Base-by-base conservation (phyloP, 129 eudicot genomes). In the Cynara cardunculus region DNA sequence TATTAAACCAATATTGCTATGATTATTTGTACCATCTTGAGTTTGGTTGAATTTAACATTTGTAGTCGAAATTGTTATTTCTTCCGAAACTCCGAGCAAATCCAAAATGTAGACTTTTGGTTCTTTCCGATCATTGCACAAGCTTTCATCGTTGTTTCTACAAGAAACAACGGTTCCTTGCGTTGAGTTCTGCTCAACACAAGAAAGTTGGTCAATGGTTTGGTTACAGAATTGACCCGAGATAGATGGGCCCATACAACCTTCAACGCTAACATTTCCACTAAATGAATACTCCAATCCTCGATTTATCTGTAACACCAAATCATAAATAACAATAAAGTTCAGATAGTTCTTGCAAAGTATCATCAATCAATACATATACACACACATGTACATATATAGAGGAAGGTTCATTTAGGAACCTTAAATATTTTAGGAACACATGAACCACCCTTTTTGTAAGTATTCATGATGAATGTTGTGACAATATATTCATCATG, bases 201-300 rank as follows among this genome's bases (percentile, higher is more conserved):
- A 83, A 61, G 86, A 83, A 66, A 83, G 86, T 27, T 72, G 86
- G 73, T 83, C 75, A 44, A 83, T 16, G 8, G 39, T 83, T 83
- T 83, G 82, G 70, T 83, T 78, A 68, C 86, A 83, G 66, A 39
- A 72, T 14, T 16, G 83, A 28, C 86, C 86, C 13, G 27, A 71
- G 69, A 59, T 27, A 19, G 59, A 56, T 21, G 81, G 69, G 67
- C 81, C 49, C 34, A 62, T 71, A 83, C 86, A 83, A 13, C 86
- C 86, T 72, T 62, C 83, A 46, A 83, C 49, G 24, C 31, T 83
- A 25, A 83, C 83, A 71, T 72, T 83, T 28, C 83, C 83, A 41
- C 79, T 78, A 30, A 83, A 72, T 1, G 75, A 78, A 72, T 80
- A 74, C 12, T 22, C 72, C 6, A 34, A 74, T 66, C 84, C 84